phyloP scores from a whole-genome alignment of 257 asterid species.

The Solanum rostratum region DNA sequence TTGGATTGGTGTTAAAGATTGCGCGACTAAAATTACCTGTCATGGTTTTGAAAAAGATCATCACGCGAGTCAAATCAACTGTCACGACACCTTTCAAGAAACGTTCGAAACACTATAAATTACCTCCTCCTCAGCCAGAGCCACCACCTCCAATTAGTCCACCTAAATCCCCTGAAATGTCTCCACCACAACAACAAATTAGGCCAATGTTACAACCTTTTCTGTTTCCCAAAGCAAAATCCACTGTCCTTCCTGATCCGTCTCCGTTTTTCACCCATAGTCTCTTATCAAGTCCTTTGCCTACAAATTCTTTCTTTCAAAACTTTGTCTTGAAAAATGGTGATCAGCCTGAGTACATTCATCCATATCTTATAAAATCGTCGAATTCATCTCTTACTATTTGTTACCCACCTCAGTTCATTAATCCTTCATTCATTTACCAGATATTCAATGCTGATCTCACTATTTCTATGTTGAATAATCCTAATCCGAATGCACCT shows the following conservation, averaged over 20 bases:
- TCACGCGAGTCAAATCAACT: slow-evolving; percentile 23
- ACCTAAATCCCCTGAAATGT: slow-evolving; percentile 19
- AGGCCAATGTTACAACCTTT: slow-evolving; percentile 27
- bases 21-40: neutral
- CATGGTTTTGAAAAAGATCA: slow-evolving; percentile 21
- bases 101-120: slow-evolving; percentile 3
- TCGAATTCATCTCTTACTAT: slow-evolving; percentile 41
- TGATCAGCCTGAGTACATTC: slow-evolving; percentile 70
- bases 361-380: slow-evolving; percentile 56
- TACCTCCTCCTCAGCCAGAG: neutral
- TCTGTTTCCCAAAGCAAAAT: slow-evolving; percentile 45
- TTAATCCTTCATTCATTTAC: slow-evolving; percentile 41
- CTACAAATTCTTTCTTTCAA: slow-evolving; percentile 75
- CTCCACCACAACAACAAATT: slow-evolving; percentile 6
- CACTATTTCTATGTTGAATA: slow-evolving; percentile 29
- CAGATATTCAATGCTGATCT: slow-evolving; percentile 49
- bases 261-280: slow-evolving; percentile 42
- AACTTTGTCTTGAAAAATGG: slow-evolving; percentile 58
- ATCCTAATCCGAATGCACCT: slow-evolving; percentile 19
- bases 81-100: slow-evolving; percentile 31
- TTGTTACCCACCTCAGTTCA: slow-evolving; percentile 41
- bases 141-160: slow-evolving; percentile 5
- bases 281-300: slow-evolving; percentile 53
- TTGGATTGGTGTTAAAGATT: neutral
- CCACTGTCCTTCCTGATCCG: slow-evolving; percentile 68